These are phyloP conservation scores for Musa itinerans DNA, from an alignment of 176 grass and related monocot species.

Conservation along the genomic window DNA sequence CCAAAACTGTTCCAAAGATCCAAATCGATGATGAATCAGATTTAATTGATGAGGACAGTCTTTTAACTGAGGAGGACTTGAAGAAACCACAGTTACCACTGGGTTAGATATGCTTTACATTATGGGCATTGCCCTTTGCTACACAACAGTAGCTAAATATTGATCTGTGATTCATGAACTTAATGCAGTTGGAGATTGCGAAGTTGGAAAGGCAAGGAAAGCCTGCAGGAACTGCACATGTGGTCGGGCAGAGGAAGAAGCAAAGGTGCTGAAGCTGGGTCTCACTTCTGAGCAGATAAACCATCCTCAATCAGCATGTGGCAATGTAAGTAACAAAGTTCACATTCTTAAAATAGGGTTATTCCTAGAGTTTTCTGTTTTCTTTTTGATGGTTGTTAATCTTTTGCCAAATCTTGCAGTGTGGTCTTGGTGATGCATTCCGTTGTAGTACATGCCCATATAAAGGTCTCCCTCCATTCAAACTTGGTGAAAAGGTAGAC, in stretches of 20 bases:
- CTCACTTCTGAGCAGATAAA: conserved; percentile 71
- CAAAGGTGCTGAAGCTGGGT: conserved; percentile 80
- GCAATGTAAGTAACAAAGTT: conserved; percentile 46
- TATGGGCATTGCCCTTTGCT: background rate
- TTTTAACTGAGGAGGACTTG: conserved; percentile 85
- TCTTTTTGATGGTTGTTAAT: background rate
- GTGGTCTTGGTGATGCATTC: conserved; percentile 89
- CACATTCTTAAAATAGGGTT: background rate
- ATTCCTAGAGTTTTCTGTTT: background rate
- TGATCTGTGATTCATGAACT: background rate
- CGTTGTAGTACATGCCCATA: conserved; percentile 80
- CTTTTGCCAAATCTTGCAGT: conserved; percentile 28
- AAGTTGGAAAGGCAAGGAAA: conserved; percentile 73
- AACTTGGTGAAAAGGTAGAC: conserved; percentile 76
- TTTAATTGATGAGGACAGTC: conserved; percentile 88
- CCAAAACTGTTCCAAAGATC: conserved; percentile 66
- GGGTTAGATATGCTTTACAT: conserved; percentile 28
- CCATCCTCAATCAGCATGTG: conserved; percentile 84
- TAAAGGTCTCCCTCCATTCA: conserved; percentile 71
- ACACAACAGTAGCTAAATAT: background rate
- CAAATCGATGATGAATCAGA: conserved; percentile 66
- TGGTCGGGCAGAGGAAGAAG: conserved; percentile 81
- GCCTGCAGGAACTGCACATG: conserved; percentile 91
- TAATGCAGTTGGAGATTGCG: conserved; percentile 67
- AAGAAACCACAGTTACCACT: conserved; percentile 83